Conservation (phyloP, 2,329 filamentous ascomycete species). For the Tolypocladium ophioglossoides region DNA sequence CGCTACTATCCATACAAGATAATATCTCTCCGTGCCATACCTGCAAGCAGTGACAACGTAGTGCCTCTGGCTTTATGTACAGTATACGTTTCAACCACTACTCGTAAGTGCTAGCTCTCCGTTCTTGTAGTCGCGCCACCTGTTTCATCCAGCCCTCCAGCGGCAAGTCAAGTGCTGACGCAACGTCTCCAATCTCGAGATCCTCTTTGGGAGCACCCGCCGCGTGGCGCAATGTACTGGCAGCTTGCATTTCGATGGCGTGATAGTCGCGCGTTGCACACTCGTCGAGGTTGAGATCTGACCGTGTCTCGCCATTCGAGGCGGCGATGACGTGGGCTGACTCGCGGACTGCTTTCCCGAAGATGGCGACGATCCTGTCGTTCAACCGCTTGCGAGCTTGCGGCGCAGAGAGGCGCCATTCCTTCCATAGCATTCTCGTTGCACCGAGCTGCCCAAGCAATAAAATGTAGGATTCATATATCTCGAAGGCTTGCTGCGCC, state of each 20-base stretch:
- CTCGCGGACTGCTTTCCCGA: slow-evolving; percentile 4
- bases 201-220: neutral
- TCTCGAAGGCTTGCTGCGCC: slow-evolving; percentile 2
- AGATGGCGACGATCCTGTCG: slow-evolving; percentile 2
- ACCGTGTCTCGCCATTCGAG: neutral
- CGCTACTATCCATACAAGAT: neutral
- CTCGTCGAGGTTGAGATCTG: slow-evolving; percentile 5
- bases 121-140: neutral
- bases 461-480: slow-evolving; percentile 16
- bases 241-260: slow-evolving; percentile 8
- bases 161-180: slow-evolving; percentile 2
- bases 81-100: neutral
- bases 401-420: slow-evolving; percentile 12
- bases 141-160: slow-evolving; percentile 1
- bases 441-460: slow-evolving; percentile 21
- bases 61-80: too few species aligned
- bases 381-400: neutral
- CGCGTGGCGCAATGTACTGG: neutral
- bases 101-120: neutral
- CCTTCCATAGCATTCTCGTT: slow-evolving; percentile 18
- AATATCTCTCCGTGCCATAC: neutral
- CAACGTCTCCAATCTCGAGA: neutral
- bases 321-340: slow-evolving; percentile 3
- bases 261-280: slow-evolving; percentile 10
- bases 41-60: neutral